A percentile compares a stretch with the other conserved stretches of the same genome.
Evolutionary conservation across 495 filamentous ascomycete genomes (phyloP).

Genomic region (Penicilliopsis zonata): DNA sequence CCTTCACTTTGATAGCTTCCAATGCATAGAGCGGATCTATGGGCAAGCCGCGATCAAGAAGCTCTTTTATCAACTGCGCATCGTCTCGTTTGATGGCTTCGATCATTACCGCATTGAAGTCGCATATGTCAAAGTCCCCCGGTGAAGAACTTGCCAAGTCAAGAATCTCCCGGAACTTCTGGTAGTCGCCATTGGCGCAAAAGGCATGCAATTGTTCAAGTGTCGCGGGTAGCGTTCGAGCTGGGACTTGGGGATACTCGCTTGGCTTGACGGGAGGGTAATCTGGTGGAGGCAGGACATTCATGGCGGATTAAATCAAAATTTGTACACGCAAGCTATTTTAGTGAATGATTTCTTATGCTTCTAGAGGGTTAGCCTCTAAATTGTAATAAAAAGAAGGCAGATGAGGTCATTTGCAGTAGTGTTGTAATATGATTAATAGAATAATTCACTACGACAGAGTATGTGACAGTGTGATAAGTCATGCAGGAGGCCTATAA

Average conservation of each 20-base stretch:
- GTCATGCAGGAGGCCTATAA: too few species aligned
- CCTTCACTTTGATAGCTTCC: not conserved
- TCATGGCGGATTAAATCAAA: too few species aligned
- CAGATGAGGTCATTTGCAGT: too few species aligned
- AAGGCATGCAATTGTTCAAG: constrained; percentile 2
- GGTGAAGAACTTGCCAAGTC: constrained; percentile 4
- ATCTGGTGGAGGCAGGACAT: constrained; percentile 7
- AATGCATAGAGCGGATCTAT: not conserved
- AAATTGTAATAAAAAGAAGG: too few species aligned
- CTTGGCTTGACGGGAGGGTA: constrained; percentile 6
- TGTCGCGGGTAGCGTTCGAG: constrained; percentile 3
- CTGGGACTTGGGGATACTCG: constrained; percentile 6
- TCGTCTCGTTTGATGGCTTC: constrained; percentile 7
- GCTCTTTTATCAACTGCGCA: constrained; percentile 6
- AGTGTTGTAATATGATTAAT: too few species aligned
- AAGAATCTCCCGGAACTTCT: constrained; percentile 7
- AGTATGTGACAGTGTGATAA: too few species aligned
- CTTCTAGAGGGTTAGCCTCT: too few species aligned
- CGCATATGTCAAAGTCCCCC: constrained; percentile 7
- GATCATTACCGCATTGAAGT: constrained; percentile 7
- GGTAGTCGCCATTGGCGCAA: constrained; percentile 4
- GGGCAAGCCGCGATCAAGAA: constrained; percentile 5
- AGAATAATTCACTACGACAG: too few species aligned
- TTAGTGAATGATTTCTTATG: too few species aligned
- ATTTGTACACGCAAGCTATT: too few species aligned